Evolutionary conservation across 1,139 yeast species (phyloP), one percentile per base, ranked within the genome.

Genomic region (Candida sanyaensis): DNA sequence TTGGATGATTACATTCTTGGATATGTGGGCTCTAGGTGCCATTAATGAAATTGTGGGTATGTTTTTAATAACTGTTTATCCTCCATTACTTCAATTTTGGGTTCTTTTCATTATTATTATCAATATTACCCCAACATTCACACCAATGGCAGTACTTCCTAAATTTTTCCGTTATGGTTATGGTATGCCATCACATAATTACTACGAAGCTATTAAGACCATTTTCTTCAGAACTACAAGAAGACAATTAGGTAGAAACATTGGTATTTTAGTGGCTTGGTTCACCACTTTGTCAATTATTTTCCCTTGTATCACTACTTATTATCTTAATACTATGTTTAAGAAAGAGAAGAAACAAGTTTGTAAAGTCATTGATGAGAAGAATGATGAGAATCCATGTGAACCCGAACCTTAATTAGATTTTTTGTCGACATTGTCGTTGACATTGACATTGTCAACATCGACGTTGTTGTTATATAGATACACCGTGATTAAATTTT

Each of bases 21-120:
- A 78, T 10, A 73, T 75, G 77, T 61, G 70, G 61, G 68, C 73
- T 1, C 78, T 75, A 10, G 80, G 80, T 12, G 54, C 66, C 29
- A 66, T 68, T 44, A 75, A 73, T 55, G 80, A 75, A 57, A 62
- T 70, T 3, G 62, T 65, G 54, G 75, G 66, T 6, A 65, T 71
- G 70, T 17, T 69, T 6, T 52, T 64, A 3, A 55, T 74, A 5
- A 52, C 67, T 45, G 5, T 58, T 12, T 62, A 62, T 45, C 78
- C 78, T 1, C 77, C 78, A 12, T 52, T 72, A 34, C 53, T 74
- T 24, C 79, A 78, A 3, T 73, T 73, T 57, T 72, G 77, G 77
- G 56, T 71, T 53, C 61, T 72, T 45, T 69, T 70, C 47, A 71
- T 76, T 76, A 76, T 72, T 39, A 62, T 72, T 47, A 42, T 60